Percentiles rank a stretch among this genome's conserved stretches.
phyloP scores from a whole-genome alignment of 208 protist genomes.

The Trypanosoma platydactyli region DNA sequence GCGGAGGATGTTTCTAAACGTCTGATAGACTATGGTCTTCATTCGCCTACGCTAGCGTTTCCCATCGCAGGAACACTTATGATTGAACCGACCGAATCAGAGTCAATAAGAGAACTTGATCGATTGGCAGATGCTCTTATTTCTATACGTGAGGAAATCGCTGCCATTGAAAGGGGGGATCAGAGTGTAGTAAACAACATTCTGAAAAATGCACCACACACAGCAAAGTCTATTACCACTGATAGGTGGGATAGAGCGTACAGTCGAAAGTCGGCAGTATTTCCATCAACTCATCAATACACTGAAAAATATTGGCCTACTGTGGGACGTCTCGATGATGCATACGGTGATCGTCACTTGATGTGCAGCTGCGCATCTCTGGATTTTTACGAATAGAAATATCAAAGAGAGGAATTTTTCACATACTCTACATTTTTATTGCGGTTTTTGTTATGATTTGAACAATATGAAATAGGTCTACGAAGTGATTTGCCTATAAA shows the following conservation, averaged over 20 bases:
- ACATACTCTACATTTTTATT: too few species aligned
- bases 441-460: too few species aligned
- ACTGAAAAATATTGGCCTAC: constrained; percentile 96
- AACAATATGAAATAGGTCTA: too few species aligned
- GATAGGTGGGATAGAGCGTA: constrained; percentile 94
- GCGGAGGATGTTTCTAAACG: constrained; percentile 98
- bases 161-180: constrained; percentile 92
- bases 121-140: constrained; percentile 96
- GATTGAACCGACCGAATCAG: constrained; percentile 98
- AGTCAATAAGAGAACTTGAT: constrained; percentile 95
- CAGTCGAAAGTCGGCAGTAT: constrained; percentile 93
- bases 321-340: constrained; percentile 93
- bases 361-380: constrained; percentile 89
- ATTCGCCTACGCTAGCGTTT: constrained; percentile 96
- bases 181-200: constrained; percentile 92
- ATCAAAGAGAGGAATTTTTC: too few species aligned
- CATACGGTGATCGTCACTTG: constrained; percentile 96
- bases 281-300: constrained; percentile 75
- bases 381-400: constrained; percentile 69
- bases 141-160: constrained; percentile 95
- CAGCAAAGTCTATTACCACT: constrained; percentile 69
- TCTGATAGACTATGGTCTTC: constrained; percentile 97
- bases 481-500: too few species aligned
- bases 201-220: constrained; percentile 97
- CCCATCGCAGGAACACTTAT: constrained; percentile 93